These are phyloP conservation scores for Candida odintsovae DNA, from an alignment of 805 yeast genomes.

Conservation along the genomic window DNA sequence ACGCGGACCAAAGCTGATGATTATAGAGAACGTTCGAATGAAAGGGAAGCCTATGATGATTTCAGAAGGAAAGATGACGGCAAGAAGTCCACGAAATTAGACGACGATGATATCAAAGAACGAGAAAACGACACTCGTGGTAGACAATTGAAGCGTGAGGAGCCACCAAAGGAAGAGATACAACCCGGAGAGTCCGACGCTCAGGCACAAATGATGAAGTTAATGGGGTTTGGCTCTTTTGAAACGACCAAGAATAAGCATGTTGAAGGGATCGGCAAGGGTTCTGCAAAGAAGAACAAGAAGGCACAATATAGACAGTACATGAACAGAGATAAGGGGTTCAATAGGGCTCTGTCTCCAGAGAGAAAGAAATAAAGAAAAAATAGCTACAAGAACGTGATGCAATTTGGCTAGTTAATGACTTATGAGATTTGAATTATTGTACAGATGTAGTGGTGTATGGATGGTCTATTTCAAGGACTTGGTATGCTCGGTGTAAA, in stretches of 20 bases:
- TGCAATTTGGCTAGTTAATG: not conserved
- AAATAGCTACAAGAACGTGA: not conserved
- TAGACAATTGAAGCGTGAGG: not conserved
- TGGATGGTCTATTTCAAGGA: not conserved
- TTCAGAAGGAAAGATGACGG: not conserved
- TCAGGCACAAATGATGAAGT: slow-evolving; percentile 29
- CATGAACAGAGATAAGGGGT: slow-evolving; percentile 52
- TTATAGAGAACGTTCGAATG: slow-evolving; percentile 1
- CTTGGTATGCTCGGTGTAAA: slow-evolving; percentile 40
- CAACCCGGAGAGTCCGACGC: slow-evolving; percentile 24
- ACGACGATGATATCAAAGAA: not conserved
- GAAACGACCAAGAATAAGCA: slow-evolving; percentile 52
- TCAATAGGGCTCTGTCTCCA: slow-evolving; percentile 51
- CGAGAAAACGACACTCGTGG: not conserved
- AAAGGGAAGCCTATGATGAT: not conserved
- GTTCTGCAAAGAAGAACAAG: slow-evolving; percentile 32
- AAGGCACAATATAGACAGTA: slow-evolving; percentile 51
- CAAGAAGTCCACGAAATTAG: not conserved
- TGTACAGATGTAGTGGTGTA: not conserved
- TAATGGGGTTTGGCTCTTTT: slow-evolving; percentile 58
- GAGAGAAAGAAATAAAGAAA: slow-evolving; percentile 19
- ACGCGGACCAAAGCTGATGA: not conserved
- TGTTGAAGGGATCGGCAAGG: slow-evolving; percentile 43
- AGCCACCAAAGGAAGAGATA: not conserved
- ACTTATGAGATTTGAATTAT: not conserved